Base-by-base conservation (phyloP, 2,329 filamentous ascomycete species). In the Cryphonectria carpinicola region DNA sequence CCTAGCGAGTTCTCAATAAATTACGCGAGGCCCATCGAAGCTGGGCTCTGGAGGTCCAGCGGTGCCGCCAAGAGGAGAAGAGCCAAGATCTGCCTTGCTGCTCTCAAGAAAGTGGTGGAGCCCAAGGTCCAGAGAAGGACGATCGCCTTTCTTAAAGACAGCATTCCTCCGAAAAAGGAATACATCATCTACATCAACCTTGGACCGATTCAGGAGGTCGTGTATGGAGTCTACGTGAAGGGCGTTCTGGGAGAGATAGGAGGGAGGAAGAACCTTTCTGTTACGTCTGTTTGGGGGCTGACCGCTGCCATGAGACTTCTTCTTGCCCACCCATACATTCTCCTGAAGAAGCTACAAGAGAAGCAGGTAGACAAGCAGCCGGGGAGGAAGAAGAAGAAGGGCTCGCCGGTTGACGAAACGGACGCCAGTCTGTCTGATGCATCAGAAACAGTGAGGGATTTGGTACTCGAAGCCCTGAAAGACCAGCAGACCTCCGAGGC, bases 101-200 rank as follows among this genome's bases (percentile, higher is more conserved):
- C 91, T 4, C 84, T 98, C 41, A 93, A 93, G 75, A 81, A 86
- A 35, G 90, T 91, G 60, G 88, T 97, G 32, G 87, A 87, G 1
- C 92, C 93, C 7, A 97, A 97, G 79, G 89, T 97, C 22, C 85
- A 95, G 76, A 89, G 95, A 39, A 89, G 87, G 10, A 93, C 92
- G 66, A 91, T 94, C 72, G 79, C 81, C 22, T 86, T 86, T 6
- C 82, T 97, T 60, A 86, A 87, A 72, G 83, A 89, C 17, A 88
- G 90, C 54, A 82, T 97, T 60, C 93, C 92, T 3, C 82, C 84
- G 0, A 98, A 97, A 78, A 87, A 86, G 10, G 95, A 98, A 77
- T 97, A 95, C 76, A 87, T 97, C 41, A 86, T 98, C 67, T 92
- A 86, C 3, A 83, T 97, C 7, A 88, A 91, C 8, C 82, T 96